These are phyloP conservation scores for Aspergillus baeticus DNA, from an alignment of 495 filamentous ascomycete species.

Conservation along the genomic window DNA sequence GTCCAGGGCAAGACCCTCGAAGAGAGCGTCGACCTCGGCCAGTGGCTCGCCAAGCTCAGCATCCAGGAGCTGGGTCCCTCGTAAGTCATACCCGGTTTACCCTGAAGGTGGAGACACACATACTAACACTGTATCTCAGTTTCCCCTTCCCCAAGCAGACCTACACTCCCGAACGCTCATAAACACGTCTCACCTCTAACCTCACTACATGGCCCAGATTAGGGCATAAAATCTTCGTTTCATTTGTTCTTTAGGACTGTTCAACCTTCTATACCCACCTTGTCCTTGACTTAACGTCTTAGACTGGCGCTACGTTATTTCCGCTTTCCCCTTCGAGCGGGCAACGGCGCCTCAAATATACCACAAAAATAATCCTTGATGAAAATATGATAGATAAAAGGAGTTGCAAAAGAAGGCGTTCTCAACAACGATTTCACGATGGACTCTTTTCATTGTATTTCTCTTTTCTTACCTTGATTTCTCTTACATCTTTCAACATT, in stretches of 20 bases:
- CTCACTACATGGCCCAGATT: neutral
- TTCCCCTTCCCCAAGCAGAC: conserved; percentile 83
- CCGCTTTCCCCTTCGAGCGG: conserved; percentile 6
- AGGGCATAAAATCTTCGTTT: conserved; percentile 19
- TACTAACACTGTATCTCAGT: conserved; percentile 39
- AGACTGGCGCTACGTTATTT: conserved; percentile 12
- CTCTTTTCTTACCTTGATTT: neutral
- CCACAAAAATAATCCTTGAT: conserved; percentile 3
- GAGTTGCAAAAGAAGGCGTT: conserved; percentile 32
- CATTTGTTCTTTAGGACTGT: conserved; percentile 29
- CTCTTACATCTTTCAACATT: conserved; percentile 10
- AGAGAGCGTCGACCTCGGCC: conserved; percentile 78
- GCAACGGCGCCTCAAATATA: conserved; percentile 11
- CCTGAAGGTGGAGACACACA: neutral
- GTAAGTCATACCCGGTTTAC: conserved; percentile 52
- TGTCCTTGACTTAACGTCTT: conserved; percentile 41
- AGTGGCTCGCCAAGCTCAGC: conserved; percentile 90
- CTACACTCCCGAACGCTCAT: conserved; percentile 53
- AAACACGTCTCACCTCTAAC: conserved; percentile 13
- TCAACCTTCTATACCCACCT: conserved; percentile 51
- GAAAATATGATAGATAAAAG: conserved; percentile 23
- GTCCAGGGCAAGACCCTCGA: conserved; percentile 78
- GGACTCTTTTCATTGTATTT: conserved; percentile 11
- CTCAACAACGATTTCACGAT: conserved; percentile 43
- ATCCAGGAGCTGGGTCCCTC: conserved; percentile 94